Evolutionary conservation across 345 rosid genomes (phyloP), one percentile per base, ranked within the genome.

Genomic region (Lagerstroemia speciosa): DNA sequence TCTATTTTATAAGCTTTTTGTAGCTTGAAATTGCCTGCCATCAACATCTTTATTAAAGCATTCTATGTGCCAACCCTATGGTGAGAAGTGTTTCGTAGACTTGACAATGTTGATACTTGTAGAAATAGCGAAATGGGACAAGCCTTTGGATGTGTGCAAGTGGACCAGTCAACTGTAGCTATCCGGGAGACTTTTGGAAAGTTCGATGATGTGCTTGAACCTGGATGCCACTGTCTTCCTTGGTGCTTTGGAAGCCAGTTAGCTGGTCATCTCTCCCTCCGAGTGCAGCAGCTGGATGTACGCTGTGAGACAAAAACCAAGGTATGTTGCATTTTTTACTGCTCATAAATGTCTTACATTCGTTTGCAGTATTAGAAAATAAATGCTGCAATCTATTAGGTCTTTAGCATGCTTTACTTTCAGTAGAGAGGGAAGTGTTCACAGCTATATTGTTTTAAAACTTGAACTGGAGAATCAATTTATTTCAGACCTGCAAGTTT

Each of bases 271-370:
- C 87, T 89, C 63, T 73, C 96, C 0, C 70, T 89, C 48, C 92
- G 96, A 68, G 81, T 89, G 68, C 92, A 89, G 69, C 92, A 87
- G 82, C 76, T 87, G 63, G 93, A 91, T 78, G 96, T 89, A 55
- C 83, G 83, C 57, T 89, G 96, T 48, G 97, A 91, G 84, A 91
- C 97, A 33, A 89, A 91, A 78, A 87, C 96, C 41, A 89, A 87
- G 91, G 97, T 91, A 50, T 74, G 73, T 65, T 69, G 29, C 67
- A 27, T 43, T 36, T 41, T 58, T 41, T 41, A 9, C 16, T 9
- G 14, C 46, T 41, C 10, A 0, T 41, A 41, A 8, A 14, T 41
- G 16, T 9, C 2, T 9, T 41, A 36, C 11, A 36, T 24, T 43
- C n/a, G 43, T 10, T 26, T 32, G 26, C 29, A 22, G 15, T 15